phyloP scores from a whole-genome alignment of 306 rosid genomes.

The Trifolium repens region DNA sequence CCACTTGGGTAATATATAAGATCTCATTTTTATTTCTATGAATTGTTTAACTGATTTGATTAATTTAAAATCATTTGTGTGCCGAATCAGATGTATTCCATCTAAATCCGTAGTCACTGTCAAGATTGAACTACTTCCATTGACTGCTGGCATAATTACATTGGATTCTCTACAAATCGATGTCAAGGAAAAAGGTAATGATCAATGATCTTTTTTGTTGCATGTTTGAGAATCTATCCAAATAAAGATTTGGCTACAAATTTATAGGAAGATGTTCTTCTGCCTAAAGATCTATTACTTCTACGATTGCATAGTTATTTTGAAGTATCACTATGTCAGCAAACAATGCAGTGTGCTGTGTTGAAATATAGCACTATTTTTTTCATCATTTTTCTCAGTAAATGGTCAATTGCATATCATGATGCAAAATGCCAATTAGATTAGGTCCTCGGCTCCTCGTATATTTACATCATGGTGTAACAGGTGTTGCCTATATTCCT shows the following conservation, averaged over 20 bases:
- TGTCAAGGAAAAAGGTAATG: constrained; percentile 88
- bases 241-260: constrained; percentile 25
- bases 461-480: constrained; percentile 39
- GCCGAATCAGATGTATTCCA: constrained; percentile 71
- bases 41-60: constrained; percentile 33
- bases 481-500: constrained; percentile 83
- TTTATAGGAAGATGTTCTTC: constrained; percentile 19
- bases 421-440: constrained; percentile 36
- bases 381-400: background rate
- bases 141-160: constrained; percentile 88
- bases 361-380: background rate
- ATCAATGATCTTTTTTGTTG: constrained; percentile 15
- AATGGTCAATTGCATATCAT: constrained; percentile 26
- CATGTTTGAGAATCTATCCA: constrained; percentile 34
- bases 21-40: constrained; percentile 1
- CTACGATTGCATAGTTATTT: constrained; percentile 32
- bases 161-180: constrained; percentile 84
- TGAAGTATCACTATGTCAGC: constrained; percentile 8
- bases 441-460: constrained; percentile 2
- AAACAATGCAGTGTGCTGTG: constrained; percentile 11
- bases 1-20: constrained; percentile 79
- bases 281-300: constrained; percentile 23
- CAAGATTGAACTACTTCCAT: constrained; percentile 93
- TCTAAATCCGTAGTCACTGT: constrained; percentile 78
- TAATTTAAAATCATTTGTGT: constrained; percentile 36